Base-by-base conservation (phyloP, 2,329 filamentous ascomycete genomes). In the Trichophyton schoenleinii region DNA sequence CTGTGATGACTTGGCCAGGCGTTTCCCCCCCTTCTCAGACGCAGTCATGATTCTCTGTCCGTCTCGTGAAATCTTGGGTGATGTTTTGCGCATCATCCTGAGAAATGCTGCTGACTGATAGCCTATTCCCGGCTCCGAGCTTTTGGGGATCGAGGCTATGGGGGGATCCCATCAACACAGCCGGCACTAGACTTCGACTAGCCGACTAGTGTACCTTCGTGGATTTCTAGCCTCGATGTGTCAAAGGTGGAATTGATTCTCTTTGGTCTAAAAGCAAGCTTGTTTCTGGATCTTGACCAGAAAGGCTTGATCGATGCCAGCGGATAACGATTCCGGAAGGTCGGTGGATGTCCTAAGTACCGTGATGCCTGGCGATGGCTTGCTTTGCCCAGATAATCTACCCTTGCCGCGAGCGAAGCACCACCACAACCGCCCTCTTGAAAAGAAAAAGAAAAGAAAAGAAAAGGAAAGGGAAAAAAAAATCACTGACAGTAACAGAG, bases 291-390 rank as follows among this genome's bases (percentile, higher is more conserved):
- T 38, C 22, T 53, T 8, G 15, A 53, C 28, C 49, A 53, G 41
- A 34, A 53, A 53, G 25, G 49, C 49, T 53, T 53, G 49, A 53
- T 34, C 28, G 13, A 25, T 31, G 49, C 22, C 22, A 31, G 22
- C 49, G 22, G 49, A 53, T 28, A 53, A 53, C 49, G 22, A 53
- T 53, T 53, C 49, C 49, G 49, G 49, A 53, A 53, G 49, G 49
- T 53, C 49, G 31, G 49, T 53, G 22, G 22, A 34, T 22, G 22
- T 53, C 34, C 34, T 31, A 38, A 38, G 34, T 38, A 38, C 34
- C 34, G 28, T 31, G 7, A 28, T 34, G 49, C 22, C 49, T 53
- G 49, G 49, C 49, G 49, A 53, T 53, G 49, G 49, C 49, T 53
- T 53, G 11, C 22, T 52, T 22, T 22, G 49, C 49, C 49, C 49